Percentiles rank a stretch among this genome's conserved stretches.
Evolutionary conservation across 208 protist genomes (phyloP).

Genomic region (Acanthamoeba sp.): DNA sequence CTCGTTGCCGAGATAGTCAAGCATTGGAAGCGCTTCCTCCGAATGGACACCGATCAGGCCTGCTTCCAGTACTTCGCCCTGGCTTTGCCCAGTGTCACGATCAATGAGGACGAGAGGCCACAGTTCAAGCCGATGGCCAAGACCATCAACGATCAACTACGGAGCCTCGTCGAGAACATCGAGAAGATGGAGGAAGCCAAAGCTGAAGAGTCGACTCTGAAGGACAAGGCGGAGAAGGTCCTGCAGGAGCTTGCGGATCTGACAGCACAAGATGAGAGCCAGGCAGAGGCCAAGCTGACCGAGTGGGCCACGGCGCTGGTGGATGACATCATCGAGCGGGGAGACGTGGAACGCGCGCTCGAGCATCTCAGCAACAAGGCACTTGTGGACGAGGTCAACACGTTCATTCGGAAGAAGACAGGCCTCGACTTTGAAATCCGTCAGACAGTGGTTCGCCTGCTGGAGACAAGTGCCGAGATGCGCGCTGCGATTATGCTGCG

Average conservation of each 20-base stretch:
- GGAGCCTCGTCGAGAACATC: not conserved
- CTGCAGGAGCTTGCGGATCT: not conserved
- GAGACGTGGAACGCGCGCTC: not conserved
- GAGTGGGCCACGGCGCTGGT: not conserved
- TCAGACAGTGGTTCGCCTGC: too few relatives aligned
- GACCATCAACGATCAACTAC: not conserved
- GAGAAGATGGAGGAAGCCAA: not conserved
- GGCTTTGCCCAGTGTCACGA: not conserved
- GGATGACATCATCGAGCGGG: not conserved
- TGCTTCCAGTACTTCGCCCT: not conserved
- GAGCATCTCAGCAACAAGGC: not conserved
- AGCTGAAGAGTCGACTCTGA: not conserved
- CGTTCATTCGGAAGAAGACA: not conserved
- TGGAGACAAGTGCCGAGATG: too few relatives aligned
- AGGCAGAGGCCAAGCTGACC: not conserved
- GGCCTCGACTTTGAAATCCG: too few relatives aligned
- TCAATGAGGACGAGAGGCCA: not conserved
- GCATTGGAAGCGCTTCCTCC: not conserved
- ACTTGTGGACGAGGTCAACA: not conserved
- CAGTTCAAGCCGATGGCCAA: not conserved
- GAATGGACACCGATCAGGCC: not conserved
- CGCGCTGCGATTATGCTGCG: too few relatives aligned
- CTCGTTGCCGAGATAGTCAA: not conserved
- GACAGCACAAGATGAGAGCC: not conserved
- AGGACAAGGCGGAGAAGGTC: not conserved